Evolutionary conservation across 192 early-diverging fungal species (phyloP), one percentile per base, ranked within the genome.

Genomic region (Ambispora gerdemannii): DNA sequence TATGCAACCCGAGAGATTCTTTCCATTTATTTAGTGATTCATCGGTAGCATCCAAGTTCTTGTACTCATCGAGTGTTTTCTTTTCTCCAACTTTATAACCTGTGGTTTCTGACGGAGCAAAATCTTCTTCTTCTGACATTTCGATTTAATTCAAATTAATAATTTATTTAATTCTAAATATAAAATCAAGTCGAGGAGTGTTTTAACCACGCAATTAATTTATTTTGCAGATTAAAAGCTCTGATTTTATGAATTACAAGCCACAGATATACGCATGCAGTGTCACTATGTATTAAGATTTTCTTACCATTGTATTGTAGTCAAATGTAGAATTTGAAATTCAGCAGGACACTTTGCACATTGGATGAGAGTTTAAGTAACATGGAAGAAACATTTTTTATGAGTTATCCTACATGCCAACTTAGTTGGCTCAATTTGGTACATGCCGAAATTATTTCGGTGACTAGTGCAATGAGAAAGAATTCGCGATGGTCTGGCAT

Each of bases 1-100:
- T 73, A 63, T 69, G 75, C 36, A 99, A 78, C 32, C 97, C 97
- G 51, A 99, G 87, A 20, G 92, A 93, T 68, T 88, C 89, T 84
- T 99, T 99, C 97, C 97, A 99, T 80, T 94, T 95, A 63, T 84
- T 81, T 32, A 99, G 85, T n/a, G 94, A 93, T 77, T 95, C 93
- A 81, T 97, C 96, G 67, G 84, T 77, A 60, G 93, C 88, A 73
- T 97, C 97, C 58, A 98, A 84, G 34, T 85, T 74, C 67, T 91
- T 78, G 74, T 93, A 89, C 77, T 98, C 94, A 20, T 84, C 81
- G 8, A 93, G 72, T 10, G 91, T 89, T 86, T 97, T 98, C 85
- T 96, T 98, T 71, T 90, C 88, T 31, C 93, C 90, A 51, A 88
- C 87, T 81, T 91, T 95, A 86, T 96, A 98, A 38, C 93, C 93